These are phyloP conservation scores for Dactylellina sp. DNA, from an alignment of 2,329 filamentous ascomycete species.

Conservation along the genomic window DNA sequence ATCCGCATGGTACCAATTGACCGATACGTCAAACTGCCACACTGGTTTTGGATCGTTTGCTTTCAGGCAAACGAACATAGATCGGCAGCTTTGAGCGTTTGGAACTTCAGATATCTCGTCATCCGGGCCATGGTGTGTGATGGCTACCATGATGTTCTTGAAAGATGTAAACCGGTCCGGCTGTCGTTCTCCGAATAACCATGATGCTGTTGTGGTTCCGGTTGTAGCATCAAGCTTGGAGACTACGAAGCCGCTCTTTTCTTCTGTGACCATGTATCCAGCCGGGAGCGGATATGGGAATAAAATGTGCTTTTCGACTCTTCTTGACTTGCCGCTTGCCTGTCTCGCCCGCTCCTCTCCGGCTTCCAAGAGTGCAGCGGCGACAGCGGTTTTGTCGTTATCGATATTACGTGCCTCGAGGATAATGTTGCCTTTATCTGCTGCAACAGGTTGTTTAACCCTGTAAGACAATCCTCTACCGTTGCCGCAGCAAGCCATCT, in stretches of 20 bases:
- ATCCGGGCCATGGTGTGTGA: constrained; percentile 57
- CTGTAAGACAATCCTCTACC: constrained; percentile 48
- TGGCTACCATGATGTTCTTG: constrained; percentile 60
- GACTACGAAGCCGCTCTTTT: constrained; percentile 57
- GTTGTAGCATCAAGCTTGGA: constrained; percentile 58
- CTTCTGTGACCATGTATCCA: constrained; percentile 58
- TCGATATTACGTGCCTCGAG: constrained; percentile 55
- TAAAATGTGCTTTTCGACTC: constrained; percentile 56
- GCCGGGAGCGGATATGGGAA: constrained; percentile 58
- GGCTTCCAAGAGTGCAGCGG: constrained; percentile 37
- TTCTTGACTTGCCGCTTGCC: constrained; percentile 53
- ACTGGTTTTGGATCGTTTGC: constrained; percentile 56
- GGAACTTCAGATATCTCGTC: constrained; percentile 55
- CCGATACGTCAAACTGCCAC: constrained; percentile 59
- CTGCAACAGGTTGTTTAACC: constrained; percentile 51
- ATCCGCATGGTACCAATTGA: constrained; percentile 59
- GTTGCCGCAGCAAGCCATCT: constrained; percentile 55
- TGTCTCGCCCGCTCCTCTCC: constrained; percentile 55
- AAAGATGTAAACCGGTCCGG: constrained; percentile 60
- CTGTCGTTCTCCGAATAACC: constrained; percentile 59
- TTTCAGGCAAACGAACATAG: constrained; percentile 43
- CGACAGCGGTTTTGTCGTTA: constrained; percentile 40
- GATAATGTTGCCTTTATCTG: constrained; percentile 52
- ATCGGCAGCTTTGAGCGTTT: constrained; percentile 33
- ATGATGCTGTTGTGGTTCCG: constrained; percentile 47